These are phyloP conservation scores for Physcia stellaris DNA, from an alignment of 495 filamentous ascomycete genomes.

Conservation along the genomic window DNA sequence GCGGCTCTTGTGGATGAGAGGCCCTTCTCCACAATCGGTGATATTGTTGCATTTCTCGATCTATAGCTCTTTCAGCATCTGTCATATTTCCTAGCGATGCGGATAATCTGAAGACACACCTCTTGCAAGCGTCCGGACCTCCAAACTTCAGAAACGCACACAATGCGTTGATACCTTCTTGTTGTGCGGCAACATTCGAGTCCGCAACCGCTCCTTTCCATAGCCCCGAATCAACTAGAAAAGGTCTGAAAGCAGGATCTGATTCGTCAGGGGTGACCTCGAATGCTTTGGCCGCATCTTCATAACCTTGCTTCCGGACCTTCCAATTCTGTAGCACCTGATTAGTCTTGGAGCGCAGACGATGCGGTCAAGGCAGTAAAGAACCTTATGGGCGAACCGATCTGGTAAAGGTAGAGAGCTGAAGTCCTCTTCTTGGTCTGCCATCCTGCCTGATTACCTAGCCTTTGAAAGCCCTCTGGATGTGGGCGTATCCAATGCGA, in stretches of 20 bases:
- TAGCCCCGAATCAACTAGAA: conserved; percentile 67
- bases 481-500: no score
- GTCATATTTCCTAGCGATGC: neutral
- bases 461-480: no score
- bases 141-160: conserved; percentile 86
- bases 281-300: conserved; percentile 79
- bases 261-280: conserved; percentile 76
- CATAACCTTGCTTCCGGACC: conserved; percentile 88
- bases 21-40: conserved; percentile 80
- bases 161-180: conserved; percentile 75
- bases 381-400: conserved; percentile 76
- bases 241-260: conserved; percentile 72
- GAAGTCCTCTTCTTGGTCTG: conserved; percentile 64
- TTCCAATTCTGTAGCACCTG: conserved; percentile 67
- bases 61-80: conserved; percentile 23
- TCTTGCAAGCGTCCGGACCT: conserved; percentile 61
- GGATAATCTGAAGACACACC: conserved; percentile 34
- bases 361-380: conserved; percentile 11
- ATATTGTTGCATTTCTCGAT: conserved; percentile 60
- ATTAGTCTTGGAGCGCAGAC: conserved; percentile 15
- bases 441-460: conserved; percentile 32
- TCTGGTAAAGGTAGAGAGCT: conserved; percentile 68
- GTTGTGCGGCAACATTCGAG: conserved; percentile 94
- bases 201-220: conserved; percentile 91
- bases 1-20: conserved; percentile 73